Conservation (phyloP, 1,139 yeast genomes). For the Nakaseomyces uthaithaninus region DNA sequence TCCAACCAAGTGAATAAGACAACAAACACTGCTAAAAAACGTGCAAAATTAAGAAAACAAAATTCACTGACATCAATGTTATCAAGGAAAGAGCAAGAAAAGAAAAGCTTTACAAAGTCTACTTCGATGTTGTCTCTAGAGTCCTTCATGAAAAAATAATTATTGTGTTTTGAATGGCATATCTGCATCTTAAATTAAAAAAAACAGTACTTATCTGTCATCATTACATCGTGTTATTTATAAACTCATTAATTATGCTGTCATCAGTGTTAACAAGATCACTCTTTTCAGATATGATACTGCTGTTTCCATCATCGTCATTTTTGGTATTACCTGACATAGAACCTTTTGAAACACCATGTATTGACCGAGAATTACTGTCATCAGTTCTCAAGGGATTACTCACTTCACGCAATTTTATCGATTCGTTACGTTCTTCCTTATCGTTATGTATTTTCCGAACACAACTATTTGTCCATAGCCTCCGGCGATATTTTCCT, state of each 20-base stretch:
- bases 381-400: conserved; percentile 17
- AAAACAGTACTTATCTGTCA: no score
- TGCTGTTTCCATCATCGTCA: not conserved
- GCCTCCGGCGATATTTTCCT: conserved; percentile 41
- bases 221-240: conserved; percentile 9
- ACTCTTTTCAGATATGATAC: not conserved
- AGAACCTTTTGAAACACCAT: conserved; percentile 22
- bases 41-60: conserved; percentile 34
- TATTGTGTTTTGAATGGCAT: no score
- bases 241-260: conserved; percentile 5
- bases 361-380: conserved; percentile 10
- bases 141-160: conserved; percentile 40
- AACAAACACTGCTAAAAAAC: conserved; percentile 34
- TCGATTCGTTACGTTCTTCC: conserved; percentile 11
- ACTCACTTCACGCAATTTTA: conserved; percentile 13
- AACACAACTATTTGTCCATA: conserved; percentile 43
- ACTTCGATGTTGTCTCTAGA: conserved; percentile 38
- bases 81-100: conserved; percentile 38
- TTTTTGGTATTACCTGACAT: conserved; percentile 17
- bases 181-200: no score
- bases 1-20: conserved; percentile 27
- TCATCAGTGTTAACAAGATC: conserved; percentile 1
- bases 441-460: conserved; percentile 17
- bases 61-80: conserved; percentile 34
- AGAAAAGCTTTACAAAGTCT: conserved; percentile 26